Percentiles rank a stretch among this genome's conserved stretches.
Conservation (phyloP, 192 early-diverging fungal genomes). For the Gaertneriomyces sp. region DNA sequence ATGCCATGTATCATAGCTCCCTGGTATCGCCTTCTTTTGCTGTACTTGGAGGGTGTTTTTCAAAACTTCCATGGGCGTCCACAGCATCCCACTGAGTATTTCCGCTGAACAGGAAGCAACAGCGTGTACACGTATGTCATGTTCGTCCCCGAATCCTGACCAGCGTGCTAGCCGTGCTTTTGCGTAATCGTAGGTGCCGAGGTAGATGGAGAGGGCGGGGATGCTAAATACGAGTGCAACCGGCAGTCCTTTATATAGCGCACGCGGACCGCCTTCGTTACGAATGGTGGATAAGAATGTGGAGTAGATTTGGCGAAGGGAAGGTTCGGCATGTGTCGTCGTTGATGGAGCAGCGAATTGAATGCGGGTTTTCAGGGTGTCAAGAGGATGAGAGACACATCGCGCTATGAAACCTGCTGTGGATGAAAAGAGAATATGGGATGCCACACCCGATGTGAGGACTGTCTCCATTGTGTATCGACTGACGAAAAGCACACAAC, state of each 20-base stretch:
- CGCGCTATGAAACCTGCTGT: conserved; percentile 60
- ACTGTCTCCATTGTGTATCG: not conserved
- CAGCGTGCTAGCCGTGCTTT: conserved; percentile 42
- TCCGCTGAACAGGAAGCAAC: conserved; percentile 62
- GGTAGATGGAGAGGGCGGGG: conserved; percentile 68
- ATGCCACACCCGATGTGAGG: conserved; percentile 11
- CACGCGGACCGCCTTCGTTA: conserved; percentile 7
- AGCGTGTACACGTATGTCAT: conserved; percentile 53
- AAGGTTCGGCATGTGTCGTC: conserved; percentile 5
- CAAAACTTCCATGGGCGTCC: conserved; percentile 85
- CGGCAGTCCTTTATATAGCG: conserved; percentile 66
- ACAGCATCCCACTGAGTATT: conserved; percentile 61
- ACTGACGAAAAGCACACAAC: no score
- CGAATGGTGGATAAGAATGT: conserved; percentile 16
- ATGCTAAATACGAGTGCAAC: conserved; percentile 67
- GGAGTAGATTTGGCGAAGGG: conserved; percentile 15
- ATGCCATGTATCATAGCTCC: conserved; percentile 5
- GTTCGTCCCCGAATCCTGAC: conserved; percentile 17
- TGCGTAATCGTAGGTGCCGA: conserved; percentile 63
- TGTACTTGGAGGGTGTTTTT: conserved; percentile 69
- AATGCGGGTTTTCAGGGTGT: conserved; percentile 71
- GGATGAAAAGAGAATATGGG: conserved; percentile 33
- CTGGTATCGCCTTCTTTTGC: conserved; percentile 1
- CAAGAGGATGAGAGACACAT: conserved; percentile 67
- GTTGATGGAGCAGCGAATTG: conserved; percentile 44